A percentile compares a stretch with the other conserved stretches of the same genome.
phyloP scores from a whole-genome alignment of 495 filamentous ascomycete species.

The Neurospora sp. region DNA sequence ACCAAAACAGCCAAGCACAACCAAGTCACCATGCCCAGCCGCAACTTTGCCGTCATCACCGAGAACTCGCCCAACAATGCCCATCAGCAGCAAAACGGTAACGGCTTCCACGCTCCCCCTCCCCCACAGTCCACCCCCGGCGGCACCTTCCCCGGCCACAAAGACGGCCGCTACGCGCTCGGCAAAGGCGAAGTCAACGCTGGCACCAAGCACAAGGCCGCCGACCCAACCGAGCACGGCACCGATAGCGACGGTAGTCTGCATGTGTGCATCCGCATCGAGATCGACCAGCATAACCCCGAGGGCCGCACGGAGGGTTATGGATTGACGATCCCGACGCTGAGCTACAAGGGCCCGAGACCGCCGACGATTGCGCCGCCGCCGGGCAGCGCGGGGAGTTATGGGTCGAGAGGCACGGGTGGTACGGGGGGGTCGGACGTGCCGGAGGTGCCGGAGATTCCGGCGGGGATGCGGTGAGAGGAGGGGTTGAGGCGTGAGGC shows the following conservation, averaged over 20 bases:
- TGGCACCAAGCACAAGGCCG: conserved; percentile 56
- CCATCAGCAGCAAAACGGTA: conserved; percentile 15
- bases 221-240: conserved; percentile 40
- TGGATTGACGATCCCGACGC: conserved; percentile 49
- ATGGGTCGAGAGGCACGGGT: not conserved
- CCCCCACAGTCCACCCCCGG: conserved; percentile 3
- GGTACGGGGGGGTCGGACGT: not conserved
- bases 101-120: conserved; percentile 4
- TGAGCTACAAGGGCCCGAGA: conserved; percentile 29
- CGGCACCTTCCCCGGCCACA: not conserved
- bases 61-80: conserved; percentile 46
- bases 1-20: conserved; percentile 61
- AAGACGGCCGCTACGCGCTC: conserved; percentile 52
- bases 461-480: not conserved
- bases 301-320: conserved; percentile 56
- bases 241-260: conserved; percentile 49
- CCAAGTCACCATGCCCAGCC: conserved; percentile 78
- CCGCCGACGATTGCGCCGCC: conserved; percentile 7
- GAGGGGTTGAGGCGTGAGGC: not conserved
- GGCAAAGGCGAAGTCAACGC: conserved; percentile 53
- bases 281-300: conserved; percentile 56
- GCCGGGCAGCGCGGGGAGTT: conserved; percentile 1
- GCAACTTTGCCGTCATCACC: conserved; percentile 79
- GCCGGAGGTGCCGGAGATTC: not conserved
- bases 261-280: conserved; percentile 58